Evolutionary conservation across 2,329 filamentous ascomycete genomes (phyloP).

Genomic region (Colletotrichum cordylinicola): DNA sequence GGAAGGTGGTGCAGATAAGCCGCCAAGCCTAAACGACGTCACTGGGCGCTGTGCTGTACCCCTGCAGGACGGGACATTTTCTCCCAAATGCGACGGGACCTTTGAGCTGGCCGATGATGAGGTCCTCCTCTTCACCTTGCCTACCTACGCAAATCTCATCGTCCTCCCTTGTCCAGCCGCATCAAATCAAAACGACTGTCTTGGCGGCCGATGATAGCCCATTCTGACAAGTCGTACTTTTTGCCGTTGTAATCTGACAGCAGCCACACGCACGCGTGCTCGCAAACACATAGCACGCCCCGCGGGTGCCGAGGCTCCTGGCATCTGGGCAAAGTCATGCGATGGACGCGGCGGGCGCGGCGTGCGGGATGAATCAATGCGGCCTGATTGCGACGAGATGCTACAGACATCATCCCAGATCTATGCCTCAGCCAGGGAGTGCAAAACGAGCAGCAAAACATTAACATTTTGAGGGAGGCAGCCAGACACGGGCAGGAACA

Average conservation of each 20-base stretch:
- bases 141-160: neutral
- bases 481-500: neutral
- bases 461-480: neutral
- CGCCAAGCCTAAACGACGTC: neutral
- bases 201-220: neutral
- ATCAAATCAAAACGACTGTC: neutral
- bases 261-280: neutral
- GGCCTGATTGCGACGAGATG: neutral
- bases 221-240: neutral
- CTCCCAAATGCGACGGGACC: neutral
- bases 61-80: neutral
- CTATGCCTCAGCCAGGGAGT: neutral
- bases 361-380: neutral
- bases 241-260: neutral
- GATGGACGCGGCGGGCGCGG: neutral
- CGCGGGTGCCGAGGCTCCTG: neutral
- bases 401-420: neutral
- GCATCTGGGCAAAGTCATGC: neutral
- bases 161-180: neutral
- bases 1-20: slow-evolving; percentile 1
- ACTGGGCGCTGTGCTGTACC: neutral
- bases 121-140: neutral
- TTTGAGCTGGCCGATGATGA: neutral
- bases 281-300: neutral
- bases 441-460: neutral